Evolutionary conservation across 192 early-diverging fungal genomes (phyloP).

Genomic region (Coemansia sp.): DNA sequence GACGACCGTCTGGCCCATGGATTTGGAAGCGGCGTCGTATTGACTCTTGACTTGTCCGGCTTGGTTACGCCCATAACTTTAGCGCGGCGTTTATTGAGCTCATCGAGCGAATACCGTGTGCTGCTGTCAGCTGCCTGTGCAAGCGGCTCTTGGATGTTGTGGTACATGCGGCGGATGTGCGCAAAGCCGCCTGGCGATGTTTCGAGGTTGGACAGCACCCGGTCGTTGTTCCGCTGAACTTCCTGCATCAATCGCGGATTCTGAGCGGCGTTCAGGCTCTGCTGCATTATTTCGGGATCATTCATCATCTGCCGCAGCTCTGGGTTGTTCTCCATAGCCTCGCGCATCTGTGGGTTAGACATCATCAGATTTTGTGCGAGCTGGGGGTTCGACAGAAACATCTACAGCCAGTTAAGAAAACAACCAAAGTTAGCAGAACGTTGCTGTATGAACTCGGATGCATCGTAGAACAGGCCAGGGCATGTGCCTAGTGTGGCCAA

Average conservation of each 20-base stretch:
- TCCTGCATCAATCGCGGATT: conserved; percentile 54
- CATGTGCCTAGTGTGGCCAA: background rate
- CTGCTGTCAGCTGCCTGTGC: conserved; percentile 20
- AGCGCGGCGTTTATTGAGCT: conserved; percentile 45
- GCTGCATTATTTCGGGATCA: conserved; percentile 41
- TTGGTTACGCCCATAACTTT: conserved; percentile 37
- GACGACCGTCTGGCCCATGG: conserved; percentile 37
- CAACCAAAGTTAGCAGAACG: background rate
- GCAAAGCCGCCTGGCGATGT: conserved; percentile 50
- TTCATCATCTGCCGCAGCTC: conserved; percentile 48
- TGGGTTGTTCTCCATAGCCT: conserved; percentile 49
- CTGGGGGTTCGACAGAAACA: conserved; percentile 36
- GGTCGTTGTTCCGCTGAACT: conserved; percentile 56
- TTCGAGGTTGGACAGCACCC: conserved; percentile 53
- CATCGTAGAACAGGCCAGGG: background rate
- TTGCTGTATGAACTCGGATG: background rate
- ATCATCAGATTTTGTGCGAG: conserved; percentile 43
- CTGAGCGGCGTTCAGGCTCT: conserved; percentile 42
- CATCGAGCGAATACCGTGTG: conserved; percentile 32
- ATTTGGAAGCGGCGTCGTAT: conserved; percentile 50
- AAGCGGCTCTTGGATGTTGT: conserved; percentile 48
- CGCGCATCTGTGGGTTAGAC: conserved; percentile 44
- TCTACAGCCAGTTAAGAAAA: conserved; percentile 10
- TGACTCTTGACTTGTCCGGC: conserved; percentile 29
- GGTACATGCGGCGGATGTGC: conserved; percentile 52